A percentile compares a stretch with the other conserved stretches of the same genome.
Conservation (phyloP, 352 stramenopile species). For the Peronospora destructor region DNA sequence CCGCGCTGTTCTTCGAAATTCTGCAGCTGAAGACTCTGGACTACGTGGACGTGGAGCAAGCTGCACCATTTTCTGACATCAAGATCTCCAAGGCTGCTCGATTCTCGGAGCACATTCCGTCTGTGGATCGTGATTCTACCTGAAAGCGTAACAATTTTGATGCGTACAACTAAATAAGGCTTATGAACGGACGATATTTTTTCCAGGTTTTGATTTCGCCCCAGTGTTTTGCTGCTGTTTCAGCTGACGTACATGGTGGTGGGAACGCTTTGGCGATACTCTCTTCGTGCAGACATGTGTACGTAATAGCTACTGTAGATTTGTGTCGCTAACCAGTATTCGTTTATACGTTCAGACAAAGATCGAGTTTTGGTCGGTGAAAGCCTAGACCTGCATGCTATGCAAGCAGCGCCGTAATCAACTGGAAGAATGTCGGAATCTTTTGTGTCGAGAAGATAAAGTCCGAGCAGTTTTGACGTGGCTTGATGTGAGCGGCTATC, state of each 20-base stretch:
- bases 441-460: conserved; percentile 75
- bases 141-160: conserved; percentile 23
- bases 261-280: neutral
- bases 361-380: conserved; percentile 67
- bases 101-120: conserved; percentile 73
- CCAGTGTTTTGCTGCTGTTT: conserved; percentile 31
- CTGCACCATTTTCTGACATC: conserved; percentile 92
- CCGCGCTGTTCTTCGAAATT: conserved; percentile 94
- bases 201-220: conserved; percentile 20
- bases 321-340: neutral
- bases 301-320: neutral
- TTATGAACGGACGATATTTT: conserved; percentile 17
- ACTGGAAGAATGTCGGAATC: conserved; percentile 42
- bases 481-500: conserved; percentile 66
- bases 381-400: conserved; percentile 67
- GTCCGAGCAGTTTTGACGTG: conserved; percentile 72
- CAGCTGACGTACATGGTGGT: conserved; percentile 13
- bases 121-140: conserved; percentile 44
- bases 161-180: conserved; percentile 19
- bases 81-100: conserved; percentile 66
- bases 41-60: conserved; percentile 93
- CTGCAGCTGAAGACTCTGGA: conserved; percentile 97
- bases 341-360: too few relatives aligned
- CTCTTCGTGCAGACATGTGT: conserved; percentile 3
- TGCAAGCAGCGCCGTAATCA: conserved; percentile 81